Conservation (phyloP, 2,329 filamentous ascomycete genomes). For the Rhytidhysteron rufulum region DNA sequence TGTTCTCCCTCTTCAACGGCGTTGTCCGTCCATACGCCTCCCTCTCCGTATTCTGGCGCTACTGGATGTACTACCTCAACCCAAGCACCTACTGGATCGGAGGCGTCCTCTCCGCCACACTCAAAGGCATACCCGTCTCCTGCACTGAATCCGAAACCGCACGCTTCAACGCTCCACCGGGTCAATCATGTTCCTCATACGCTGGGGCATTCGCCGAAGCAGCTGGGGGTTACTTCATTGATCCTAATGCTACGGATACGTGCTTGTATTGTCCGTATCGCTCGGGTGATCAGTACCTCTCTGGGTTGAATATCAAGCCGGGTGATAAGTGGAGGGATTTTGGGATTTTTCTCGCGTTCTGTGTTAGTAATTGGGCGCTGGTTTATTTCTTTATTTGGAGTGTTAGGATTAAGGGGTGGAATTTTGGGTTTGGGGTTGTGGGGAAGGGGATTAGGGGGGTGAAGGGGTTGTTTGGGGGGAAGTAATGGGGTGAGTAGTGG, state of each 20-base stretch:
- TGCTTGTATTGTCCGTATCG: conserved; percentile 46
- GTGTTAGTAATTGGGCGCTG: conserved; percentile 62
- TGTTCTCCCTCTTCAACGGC: conserved; percentile 61
- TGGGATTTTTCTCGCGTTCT: conserved; percentile 66
- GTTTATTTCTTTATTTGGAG: conserved; percentile 72
- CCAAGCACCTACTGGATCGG: conserved; percentile 75
- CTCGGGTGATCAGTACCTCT: conserved; percentile 59
- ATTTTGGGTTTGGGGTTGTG: conserved; percentile 49
- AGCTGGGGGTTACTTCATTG: conserved; percentile 31
- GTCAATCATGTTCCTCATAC: conserved; percentile 60
- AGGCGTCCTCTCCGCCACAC: conserved; percentile 64
- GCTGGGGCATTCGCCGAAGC: conserved; percentile 26
- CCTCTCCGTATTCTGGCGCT: conserved; percentile 71
- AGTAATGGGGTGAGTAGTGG: not conserved
- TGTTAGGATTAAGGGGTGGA: conserved; percentile 62
- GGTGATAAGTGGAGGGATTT: conserved; percentile 65
- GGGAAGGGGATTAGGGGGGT: not conserved
- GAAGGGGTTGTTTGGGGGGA: not conserved
- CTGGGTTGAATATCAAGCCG: conserved; percentile 48
- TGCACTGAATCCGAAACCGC: conserved; percentile 68
- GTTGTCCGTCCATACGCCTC: conserved; percentile 14
- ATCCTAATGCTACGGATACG: conserved; percentile 21
- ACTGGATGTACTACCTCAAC: conserved; percentile 68
- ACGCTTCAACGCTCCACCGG: conserved; percentile 55
- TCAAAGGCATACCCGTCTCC: conserved; percentile 59